These are phyloP conservation scores for Hypomontagnella monticulosa DNA, from an alignment of 495 filamentous ascomycete genomes.

Conservation along the genomic window DNA sequence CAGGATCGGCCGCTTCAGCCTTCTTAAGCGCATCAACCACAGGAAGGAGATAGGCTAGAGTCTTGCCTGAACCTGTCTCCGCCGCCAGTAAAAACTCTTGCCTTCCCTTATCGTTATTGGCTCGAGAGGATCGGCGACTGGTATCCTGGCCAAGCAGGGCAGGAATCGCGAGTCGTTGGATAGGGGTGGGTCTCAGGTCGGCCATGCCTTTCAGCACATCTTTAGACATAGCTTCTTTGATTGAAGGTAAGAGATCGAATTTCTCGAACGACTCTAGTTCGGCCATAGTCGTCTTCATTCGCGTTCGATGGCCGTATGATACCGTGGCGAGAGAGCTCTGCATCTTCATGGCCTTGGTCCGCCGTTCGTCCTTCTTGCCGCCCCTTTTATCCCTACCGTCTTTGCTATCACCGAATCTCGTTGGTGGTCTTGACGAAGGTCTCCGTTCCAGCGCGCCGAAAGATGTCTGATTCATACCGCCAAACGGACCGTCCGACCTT, in stretches of 20 bases:
- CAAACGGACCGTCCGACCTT: constrained; percentile 70
- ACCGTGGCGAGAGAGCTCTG: constrained; percentile 78
- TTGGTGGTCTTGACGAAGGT: constrained; percentile 48
- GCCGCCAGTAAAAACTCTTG: constrained; percentile 89
- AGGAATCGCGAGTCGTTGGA: constrained; percentile 89
- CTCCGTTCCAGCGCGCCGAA: constrained; percentile 46
- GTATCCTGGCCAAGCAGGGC: constrained; percentile 66
- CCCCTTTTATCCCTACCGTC: constrained; percentile 46
- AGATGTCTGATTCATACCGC: constrained; percentile 79
- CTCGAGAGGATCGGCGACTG: constrained; percentile 24
- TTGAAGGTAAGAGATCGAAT: constrained; percentile 74
- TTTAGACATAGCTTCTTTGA: constrained; percentile 75
- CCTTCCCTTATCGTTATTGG: constrained; percentile 48
- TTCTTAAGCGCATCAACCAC: constrained; percentile 83
- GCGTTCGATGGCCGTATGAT: constrained; percentile 73
- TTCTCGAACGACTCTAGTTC: constrained; percentile 79
- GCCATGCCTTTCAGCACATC: constrained; percentile 77
- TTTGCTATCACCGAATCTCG: constrained; percentile 39
- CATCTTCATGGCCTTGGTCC: constrained; percentile 92
- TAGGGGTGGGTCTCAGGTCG: constrained; percentile 81
- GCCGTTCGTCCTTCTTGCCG: constrained; percentile 52
- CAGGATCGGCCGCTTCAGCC: constrained; percentile 71
- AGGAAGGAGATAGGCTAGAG: constrained; percentile 88
- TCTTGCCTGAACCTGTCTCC: constrained; percentile 97
- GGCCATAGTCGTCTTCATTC: constrained; percentile 74